These are phyloP conservation scores for Pseudoturritis turrita DNA, from an alignment of 345 rosid genomes.

Conservation along the genomic window DNA sequence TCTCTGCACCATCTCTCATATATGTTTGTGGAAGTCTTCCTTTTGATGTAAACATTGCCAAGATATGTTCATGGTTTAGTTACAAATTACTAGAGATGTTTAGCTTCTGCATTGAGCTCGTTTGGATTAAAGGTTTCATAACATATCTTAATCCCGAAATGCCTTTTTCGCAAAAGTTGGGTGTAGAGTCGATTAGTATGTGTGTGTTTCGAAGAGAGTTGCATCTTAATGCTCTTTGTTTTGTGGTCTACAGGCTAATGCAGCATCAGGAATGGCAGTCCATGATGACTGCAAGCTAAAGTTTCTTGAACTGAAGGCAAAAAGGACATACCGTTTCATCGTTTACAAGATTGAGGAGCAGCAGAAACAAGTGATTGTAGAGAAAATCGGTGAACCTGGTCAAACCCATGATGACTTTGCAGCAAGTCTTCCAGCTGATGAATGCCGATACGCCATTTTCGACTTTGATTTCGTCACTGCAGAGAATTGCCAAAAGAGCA, in stretches of 20 bases:
- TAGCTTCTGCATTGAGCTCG: not conserved
- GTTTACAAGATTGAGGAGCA: conserved; percentile 56
- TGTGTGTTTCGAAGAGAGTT: not conserved
- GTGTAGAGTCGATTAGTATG: not conserved
- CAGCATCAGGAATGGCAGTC: conserved; percentile 58
- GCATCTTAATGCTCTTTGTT: not conserved
- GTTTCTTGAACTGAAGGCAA: conserved; percentile 54
- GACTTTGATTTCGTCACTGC: conserved; percentile 54
- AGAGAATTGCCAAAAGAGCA: conserved; percentile 57
- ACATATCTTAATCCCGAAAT: not conserved
- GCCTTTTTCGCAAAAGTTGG: not conserved
- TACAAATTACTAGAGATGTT: not conserved
- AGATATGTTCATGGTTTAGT: not conserved
- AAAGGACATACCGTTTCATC: conserved; percentile 49
- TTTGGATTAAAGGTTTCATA: not conserved
- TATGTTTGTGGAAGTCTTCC: not conserved
- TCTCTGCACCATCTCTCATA: not conserved
- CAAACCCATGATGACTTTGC: conserved; percentile 45
- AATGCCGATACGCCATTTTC: conserved; percentile 35
- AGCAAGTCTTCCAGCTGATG: conserved; percentile 51
- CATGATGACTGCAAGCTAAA: conserved; percentile 58
- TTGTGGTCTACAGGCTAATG: conserved; percentile 41
- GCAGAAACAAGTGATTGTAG: conserved; percentile 52
- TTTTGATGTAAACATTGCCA: not conserved
- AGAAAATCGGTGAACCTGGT: conserved; percentile 49